Percentiles rank a stretch among this genome's conserved stretches.
phyloP scores from a whole-genome alignment of 2,329 filamentous ascomycete species.

The Aspergillus neoniger region DNA sequence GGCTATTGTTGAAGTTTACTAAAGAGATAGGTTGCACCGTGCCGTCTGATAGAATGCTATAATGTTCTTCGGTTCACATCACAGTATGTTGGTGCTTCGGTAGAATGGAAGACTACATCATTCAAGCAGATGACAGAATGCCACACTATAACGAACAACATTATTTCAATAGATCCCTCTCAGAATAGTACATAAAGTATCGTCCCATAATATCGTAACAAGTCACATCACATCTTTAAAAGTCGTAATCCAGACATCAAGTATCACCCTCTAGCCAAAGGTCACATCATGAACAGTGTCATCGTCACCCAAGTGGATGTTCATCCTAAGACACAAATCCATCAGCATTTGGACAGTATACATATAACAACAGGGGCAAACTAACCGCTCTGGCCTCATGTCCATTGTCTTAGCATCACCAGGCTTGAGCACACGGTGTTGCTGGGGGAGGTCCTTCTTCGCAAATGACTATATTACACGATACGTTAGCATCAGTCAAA shows the following conservation, averaged over 20 bases:
- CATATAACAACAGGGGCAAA: too few species aligned
- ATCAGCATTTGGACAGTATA: constrained; percentile 1
- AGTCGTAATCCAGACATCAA: not conserved
- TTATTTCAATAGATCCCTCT: constrained; percentile 1
- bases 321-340: constrained; percentile 36
- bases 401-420: constrained; percentile 45
- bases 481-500: not conserved
- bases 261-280: constrained; percentile 33
- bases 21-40: not conserved
- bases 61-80: not conserved
- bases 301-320: constrained; percentile 47
- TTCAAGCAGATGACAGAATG: too few species aligned
- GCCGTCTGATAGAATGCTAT: too few species aligned
- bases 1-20: not conserved
- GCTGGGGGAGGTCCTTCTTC: constrained; percentile 48
- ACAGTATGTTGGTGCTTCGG: too few species aligned
- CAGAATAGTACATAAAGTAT: not conserved
- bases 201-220: not conserved
- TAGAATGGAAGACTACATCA: too few species aligned
- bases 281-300: constrained; percentile 48
- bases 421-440: constrained; percentile 47
- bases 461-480: constrained; percentile 41
- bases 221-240: not conserved
- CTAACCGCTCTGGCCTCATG: constrained; percentile 41
- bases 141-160: not conserved